These are phyloP conservation scores for Leccinellum rugosiceps DNA, from an alignment of 768 basidiomycete genomes.

Conservation along the genomic window DNA sequence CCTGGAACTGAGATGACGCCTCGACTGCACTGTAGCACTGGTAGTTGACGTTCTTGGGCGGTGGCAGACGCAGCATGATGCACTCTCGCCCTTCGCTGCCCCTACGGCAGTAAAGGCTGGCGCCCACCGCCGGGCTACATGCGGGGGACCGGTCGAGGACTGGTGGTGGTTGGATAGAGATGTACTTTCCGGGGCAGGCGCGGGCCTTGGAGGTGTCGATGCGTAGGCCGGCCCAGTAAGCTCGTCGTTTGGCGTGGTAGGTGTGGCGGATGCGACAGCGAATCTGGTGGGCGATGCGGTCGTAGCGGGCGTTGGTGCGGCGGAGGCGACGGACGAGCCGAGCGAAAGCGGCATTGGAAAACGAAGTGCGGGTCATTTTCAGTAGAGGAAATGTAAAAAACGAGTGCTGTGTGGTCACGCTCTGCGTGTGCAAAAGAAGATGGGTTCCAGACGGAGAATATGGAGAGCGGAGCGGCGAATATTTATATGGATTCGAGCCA, in stretches of 20 bases:
- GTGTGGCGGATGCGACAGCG: constrained; percentile 39
- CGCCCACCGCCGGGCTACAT: constrained; percentile 28
- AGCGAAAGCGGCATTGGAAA: constrained; percentile 28
- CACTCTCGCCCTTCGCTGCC: neutral
- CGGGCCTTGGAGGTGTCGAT: constrained; percentile 44
- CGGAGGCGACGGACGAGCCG: constrained; percentile 43
- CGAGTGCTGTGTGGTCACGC: constrained; percentile 17
- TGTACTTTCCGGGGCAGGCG: constrained; percentile 34
- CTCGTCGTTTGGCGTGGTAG: constrained; percentile 46
- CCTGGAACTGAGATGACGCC: neutral
- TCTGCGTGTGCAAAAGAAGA: constrained; percentile 5
- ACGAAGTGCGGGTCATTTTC: constrained; percentile 23
- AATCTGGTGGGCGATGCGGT: constrained; percentile 36
- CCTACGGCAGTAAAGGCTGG: neutral
- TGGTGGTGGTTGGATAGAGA: constrained; percentile 29
- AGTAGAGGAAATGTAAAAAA: neutral
- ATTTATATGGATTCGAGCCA: constrained; percentile 16
- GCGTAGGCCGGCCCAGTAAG: constrained; percentile 39
- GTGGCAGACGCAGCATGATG: constrained; percentile 11
- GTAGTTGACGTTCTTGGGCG: constrained; percentile 5
- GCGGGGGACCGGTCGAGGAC: constrained; percentile 32
- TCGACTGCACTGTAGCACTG: neutral
- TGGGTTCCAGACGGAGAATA: constrained; percentile 7
- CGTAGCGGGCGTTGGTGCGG: constrained; percentile 42
- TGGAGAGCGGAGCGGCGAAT: neutral